Base-by-base conservation (phyloP, 371 early-diverging fungal genomes). In the Apophysomyces elegans region DNA sequence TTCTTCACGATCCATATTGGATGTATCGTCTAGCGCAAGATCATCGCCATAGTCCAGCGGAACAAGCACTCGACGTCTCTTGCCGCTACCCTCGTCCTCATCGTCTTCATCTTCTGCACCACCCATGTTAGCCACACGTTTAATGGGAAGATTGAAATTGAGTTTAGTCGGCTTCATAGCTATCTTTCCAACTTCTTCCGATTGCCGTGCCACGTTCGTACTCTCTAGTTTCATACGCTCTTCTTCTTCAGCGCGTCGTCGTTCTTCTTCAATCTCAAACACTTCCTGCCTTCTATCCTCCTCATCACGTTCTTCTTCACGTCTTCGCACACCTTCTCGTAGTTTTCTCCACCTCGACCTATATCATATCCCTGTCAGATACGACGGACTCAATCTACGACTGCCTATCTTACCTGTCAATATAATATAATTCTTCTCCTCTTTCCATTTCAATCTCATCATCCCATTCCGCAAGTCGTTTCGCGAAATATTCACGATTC, bases 261-360 rank as follows among this genome's bases (percentile, higher is more conserved):
- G 63, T 36, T 70, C 78, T 13, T 80, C 73, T 56, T 86, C 85
- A 9, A 78, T 74, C 59, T 88, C 90, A 57, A 84, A 82, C 38
- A 80, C 62, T 68, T 90, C 90, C 16, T 70, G 68, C 14, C 75
- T 66, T 39, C 91, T 86, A 67, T 94, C 93, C 56, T 86, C 72
- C n/a, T 85, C 85, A 66, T 93, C 93, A 37, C 70, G 72, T 26
- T 92, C 90, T 16, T 83, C 73, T 71, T 92, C 93, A n/a, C 88
- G 81, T 69, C 87, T 78, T 50, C 88, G 75, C 21, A 87, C 68
- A 2, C 72, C 77, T 65, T 84, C 81, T 72, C 95, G 70, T 67
- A 80, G 80, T 21, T 77, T 71, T 78, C 89, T 84, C 94, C 94
- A 94, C 67, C 88, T 76, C 37, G 84, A 77, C 39, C 92, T 89